Base-by-base conservation (phyloP, 192 early-diverging fungal genomes). In the Coemansia sp. region DNA sequence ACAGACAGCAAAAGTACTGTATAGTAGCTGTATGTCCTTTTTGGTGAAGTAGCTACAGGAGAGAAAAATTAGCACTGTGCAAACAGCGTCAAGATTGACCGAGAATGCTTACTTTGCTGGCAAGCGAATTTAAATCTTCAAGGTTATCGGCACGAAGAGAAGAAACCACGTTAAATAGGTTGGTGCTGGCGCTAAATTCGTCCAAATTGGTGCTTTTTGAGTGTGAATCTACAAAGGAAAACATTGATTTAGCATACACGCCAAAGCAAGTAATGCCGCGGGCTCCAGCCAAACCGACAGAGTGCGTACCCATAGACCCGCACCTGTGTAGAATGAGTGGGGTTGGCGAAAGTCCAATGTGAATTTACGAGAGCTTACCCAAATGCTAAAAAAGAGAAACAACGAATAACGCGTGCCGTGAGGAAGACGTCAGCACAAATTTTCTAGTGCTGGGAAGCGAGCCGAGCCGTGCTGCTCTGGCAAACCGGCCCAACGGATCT, bases 1-100 rank as follows among this genome's bases (percentile, higher is more conserved):
- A 41, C 3, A 77, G 56, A 37, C 68, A 64, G 56, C 74, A 68
- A n/a, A 77, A 44, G 45, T 66, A 70, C 20, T 50, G 46, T 18
- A 71, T 46, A 48, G 62, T 30, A 31, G 57, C 56, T 0, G 51
- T 26, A 30, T 66, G 74, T 6, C 74, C 67, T 30, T 59, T 47
- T 40, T 64, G 34, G 31, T 49, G 49, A 42, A 66, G 55, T 39
- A 77, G 60, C 74, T 77, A 77, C 47, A 56, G 15, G 6, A 37
- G 36, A 1, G 34, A n/a, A 10, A 34, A 34, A 34, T 34, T 34
- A 34, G 32, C 32, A 1, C 0, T 34, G 2, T 34, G 32, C 32
- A 34, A 6, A 34, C 32, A 34, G 10, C 23, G 5, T 23, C 23
- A 48, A 31, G 31, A 28, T 48, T 6, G 46, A 11, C 12, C 16